These are phyloP conservation scores for Vanrija pseudolonga DNA, from an alignment of 1,284 basidiomycete genomes.

Conservation along the genomic window DNA sequence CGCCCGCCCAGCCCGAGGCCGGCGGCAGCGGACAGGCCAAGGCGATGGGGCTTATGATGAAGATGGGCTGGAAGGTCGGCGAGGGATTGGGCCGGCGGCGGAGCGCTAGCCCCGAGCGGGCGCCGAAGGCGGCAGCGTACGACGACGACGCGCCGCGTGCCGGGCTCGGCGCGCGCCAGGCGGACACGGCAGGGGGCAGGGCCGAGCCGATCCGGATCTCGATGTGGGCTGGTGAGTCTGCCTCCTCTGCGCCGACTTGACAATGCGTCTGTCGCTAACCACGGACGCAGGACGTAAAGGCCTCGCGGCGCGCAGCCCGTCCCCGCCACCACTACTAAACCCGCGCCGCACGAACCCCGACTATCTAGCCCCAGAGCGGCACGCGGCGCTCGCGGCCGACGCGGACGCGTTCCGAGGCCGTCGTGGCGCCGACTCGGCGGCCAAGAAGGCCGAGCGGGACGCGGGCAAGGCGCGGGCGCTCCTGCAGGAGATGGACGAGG, in stretches of 20 bases:
- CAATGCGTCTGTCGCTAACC: too few relatives aligned
- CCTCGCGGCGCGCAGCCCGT: conserved; percentile 32
- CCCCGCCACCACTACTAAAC: conserved; percentile 34
- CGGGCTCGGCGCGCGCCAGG: conserved; percentile 18
- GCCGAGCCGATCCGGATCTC: conserved; percentile 46
- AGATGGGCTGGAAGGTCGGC: conserved; percentile 50
- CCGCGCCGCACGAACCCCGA: conserved; percentile 22
- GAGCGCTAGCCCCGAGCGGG: conserved; percentile 18
- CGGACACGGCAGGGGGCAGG: conserved; percentile 2
- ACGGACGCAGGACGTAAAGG: conserved; percentile 38
- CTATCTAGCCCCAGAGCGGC: conserved; percentile 25
- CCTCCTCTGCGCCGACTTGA: too few relatives aligned
- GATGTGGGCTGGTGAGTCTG: conserved; percentile 40
- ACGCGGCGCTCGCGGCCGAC: conserved; percentile 26
- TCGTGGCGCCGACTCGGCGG: conserved; percentile 28
- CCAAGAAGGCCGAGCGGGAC: conserved; percentile 34
- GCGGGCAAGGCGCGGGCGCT: conserved; percentile 35
- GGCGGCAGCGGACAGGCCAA: conserved; percentile 26
- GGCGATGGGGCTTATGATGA: conserved; percentile 47
- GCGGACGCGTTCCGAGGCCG: conserved; percentile 40
- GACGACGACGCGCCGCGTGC: conserved; percentile 9
- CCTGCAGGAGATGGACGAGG: conserved; percentile 34
- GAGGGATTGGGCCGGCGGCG: conserved; percentile 39
- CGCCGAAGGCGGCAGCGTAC: conserved; percentile 10
- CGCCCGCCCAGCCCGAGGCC: not conserved